Evolutionary conservation across 139 green algal genomes (phyloP).

Genomic region (Chlamydomonas incerta): DNA sequence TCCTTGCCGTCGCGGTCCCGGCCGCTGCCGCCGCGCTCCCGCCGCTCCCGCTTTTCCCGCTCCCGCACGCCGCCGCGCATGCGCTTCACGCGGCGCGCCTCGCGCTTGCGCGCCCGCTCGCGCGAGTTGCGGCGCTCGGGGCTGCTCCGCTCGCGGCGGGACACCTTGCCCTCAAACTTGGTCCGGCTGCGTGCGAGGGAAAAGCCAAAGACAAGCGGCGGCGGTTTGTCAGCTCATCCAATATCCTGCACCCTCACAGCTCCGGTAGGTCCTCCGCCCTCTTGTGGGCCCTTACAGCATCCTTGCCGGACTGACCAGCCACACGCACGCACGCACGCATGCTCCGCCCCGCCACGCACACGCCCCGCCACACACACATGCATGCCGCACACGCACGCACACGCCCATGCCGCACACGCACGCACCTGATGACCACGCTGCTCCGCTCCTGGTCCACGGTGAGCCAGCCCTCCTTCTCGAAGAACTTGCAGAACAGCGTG

Average conservation of each 20-base stretch:
- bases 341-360: background rate
- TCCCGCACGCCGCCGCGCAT: background rate
- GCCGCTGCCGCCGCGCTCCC: background rate
- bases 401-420: background rate
- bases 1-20: background rate
- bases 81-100: background rate
- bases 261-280: no score
- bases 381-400: background rate
- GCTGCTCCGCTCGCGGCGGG: background rate
- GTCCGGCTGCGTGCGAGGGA: no score
- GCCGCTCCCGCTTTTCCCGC: slow-evolving; percentile 11
- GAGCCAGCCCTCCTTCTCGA: slow-evolving; percentile 33
- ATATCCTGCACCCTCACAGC: background rate
- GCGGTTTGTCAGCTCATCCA: no score
- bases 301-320: background rate
- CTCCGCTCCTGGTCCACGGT: slow-evolving; percentile 35
- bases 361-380: background rate
- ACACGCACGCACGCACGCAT: no score
- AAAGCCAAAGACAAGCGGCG: no score
- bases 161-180: slow-evolving; percentile 7
- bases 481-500: slow-evolving; percentile 42
- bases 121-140: background rate
- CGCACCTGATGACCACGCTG: slow-evolving; percentile 46
- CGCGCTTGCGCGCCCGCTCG: slow-evolving; percentile 21
- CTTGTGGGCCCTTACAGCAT: no score